Percentiles rank a stretch among this genome's conserved stretches.
phyloP scores from a whole-genome alignment of 148 eudicot species.

The Camellia japonica region DNA sequence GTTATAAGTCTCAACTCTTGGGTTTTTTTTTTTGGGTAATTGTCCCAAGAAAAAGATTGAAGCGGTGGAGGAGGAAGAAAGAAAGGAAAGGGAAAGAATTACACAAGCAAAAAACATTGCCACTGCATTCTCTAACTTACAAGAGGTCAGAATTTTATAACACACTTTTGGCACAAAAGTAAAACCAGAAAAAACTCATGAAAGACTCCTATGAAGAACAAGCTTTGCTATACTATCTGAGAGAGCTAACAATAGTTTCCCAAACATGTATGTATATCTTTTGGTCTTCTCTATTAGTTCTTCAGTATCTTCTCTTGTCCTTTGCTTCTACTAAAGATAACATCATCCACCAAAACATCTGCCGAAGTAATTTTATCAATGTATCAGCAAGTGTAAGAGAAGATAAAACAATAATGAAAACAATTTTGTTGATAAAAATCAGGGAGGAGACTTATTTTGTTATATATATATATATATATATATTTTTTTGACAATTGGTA shows the following conservation, averaged over 20 bases:
- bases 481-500: no score
- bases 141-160: conserved; percentile 4
- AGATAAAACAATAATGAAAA: background rate
- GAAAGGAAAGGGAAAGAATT: background rate
- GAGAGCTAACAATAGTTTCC: background rate
- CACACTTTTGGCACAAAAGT: background rate
- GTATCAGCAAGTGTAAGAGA: background rate
- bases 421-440: no score
- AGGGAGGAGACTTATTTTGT: no score
- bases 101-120: background rate
- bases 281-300: background rate
- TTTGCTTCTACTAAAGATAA: background rate
- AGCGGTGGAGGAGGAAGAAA: no score
- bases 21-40: no score
- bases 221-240: background rate
- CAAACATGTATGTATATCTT: background rate
- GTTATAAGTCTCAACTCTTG: no score
- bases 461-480: no score
- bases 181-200: background rate
- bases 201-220: background rate
- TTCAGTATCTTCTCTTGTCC: background rate
- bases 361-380: background rate
- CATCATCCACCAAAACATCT: conserved; percentile 8
- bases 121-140: background rate
- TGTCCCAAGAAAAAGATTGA: background rate